These are phyloP conservation scores for Vanderwaltozyma yarrowii DNA, from an alignment of 805 yeast genomes.

Conservation along the genomic window DNA sequence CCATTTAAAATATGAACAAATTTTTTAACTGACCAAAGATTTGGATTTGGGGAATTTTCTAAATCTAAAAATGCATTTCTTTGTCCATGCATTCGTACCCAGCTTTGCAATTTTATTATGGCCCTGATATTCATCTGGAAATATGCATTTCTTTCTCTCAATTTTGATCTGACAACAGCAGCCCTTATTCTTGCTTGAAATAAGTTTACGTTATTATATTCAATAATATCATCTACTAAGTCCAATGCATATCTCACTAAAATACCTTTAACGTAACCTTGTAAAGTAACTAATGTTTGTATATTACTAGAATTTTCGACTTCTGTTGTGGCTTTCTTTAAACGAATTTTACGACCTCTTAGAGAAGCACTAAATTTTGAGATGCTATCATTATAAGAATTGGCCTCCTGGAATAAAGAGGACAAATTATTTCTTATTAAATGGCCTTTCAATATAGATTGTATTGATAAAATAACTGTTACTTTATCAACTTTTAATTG, in stretches of 20 bases:
- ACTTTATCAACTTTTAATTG: no score
- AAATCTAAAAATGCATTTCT: slow-evolving; percentile 66
- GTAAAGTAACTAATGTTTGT: slow-evolving; percentile 35
- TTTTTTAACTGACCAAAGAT: slow-evolving; percentile 61
- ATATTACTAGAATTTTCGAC: not conserved
- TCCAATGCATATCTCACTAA: slow-evolving; percentile 48
- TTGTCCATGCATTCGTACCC: slow-evolving; percentile 55
- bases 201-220: slow-evolving; percentile 30
- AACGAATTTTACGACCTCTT: slow-evolving; percentile 7
- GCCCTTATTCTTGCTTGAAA: slow-evolving; percentile 54
- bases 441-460: slow-evolving; percentile 48
- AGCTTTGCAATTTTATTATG: slow-evolving; percentile 65
- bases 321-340: not conserved
- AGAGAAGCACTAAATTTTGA: slow-evolving; percentile 7
- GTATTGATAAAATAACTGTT: no score
- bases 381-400: slow-evolving; percentile 7
- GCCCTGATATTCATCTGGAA: slow-evolving; percentile 47
- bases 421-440: not conserved
- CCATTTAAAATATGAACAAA: slow-evolving; percentile 70
- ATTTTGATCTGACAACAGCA: slow-evolving; percentile 29
- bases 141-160: slow-evolving; percentile 31
- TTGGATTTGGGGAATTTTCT: slow-evolving; percentile 63
- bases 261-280: slow-evolving; percentile 55
- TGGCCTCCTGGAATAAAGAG: slow-evolving; percentile 16
- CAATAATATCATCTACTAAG: slow-evolving; percentile 41